Percentiles rank a stretch among this genome's conserved stretches.
Evolutionary conservation across 257 asterid species (phyloP).

Genomic region (Mitragyna speciosa): DNA sequence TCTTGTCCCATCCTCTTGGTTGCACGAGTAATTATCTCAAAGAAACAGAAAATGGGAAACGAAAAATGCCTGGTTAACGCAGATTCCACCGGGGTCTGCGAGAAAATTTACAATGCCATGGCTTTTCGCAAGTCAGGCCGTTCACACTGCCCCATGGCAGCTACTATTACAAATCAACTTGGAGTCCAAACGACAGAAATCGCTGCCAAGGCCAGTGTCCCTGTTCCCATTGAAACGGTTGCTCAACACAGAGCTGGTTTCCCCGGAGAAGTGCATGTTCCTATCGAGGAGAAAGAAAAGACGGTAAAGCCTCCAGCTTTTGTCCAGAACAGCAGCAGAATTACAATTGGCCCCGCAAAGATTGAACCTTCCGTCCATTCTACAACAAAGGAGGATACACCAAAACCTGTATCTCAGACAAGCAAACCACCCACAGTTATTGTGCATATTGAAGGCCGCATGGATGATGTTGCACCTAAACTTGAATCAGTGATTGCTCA

Average conservation of each 20-base stretch:
- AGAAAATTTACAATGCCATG: conserved; percentile 2
- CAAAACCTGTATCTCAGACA: neutral
- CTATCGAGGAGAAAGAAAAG: neutral
- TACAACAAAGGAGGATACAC: neutral
- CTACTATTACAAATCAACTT: neutral
- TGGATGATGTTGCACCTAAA: neutral
- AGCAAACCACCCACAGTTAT: neutral
- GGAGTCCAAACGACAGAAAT: neutral
- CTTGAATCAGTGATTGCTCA: neutral
- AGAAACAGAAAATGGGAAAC: conserved; percentile 6
- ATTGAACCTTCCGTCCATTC: neutral
- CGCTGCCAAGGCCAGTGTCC: neutral
- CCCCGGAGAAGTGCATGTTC: neutral
- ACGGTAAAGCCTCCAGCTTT: neutral
- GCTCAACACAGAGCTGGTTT: neutral
- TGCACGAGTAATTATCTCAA: neutral
- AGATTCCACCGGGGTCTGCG: conserved; percentile 2
- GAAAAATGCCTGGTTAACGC: neutral
- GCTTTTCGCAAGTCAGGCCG: neutral
- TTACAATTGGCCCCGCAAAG: neutral
- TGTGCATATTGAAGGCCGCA: neutral
- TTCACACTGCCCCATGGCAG: neutral
- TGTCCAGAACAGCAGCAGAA: neutral
- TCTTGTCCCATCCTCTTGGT: neutral
- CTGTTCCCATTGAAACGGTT: neutral